Conservation (phyloP, 1,284 basidiomycete species). For the Ganoderma lingzhi region DNA sequence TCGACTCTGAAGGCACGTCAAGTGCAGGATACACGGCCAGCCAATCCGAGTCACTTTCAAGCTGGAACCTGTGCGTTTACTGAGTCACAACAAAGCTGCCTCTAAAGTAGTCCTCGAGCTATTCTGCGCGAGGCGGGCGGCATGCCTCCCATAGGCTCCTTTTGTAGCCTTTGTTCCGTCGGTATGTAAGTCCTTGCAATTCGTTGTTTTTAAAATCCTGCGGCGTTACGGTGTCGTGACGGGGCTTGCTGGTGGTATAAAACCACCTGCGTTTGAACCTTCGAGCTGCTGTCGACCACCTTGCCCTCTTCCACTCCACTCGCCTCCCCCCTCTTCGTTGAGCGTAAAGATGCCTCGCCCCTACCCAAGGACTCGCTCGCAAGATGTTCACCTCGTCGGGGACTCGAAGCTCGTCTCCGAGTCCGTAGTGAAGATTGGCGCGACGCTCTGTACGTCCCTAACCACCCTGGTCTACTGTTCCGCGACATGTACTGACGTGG, state of each 20-base stretch:
- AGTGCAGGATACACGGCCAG: not conserved
- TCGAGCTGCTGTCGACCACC: not conserved
- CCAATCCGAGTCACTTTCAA: not conserved
- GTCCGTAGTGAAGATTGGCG: not conserved
- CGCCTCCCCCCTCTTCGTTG: not conserved
- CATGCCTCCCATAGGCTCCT: not conserved
- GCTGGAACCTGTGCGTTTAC: not conserved
- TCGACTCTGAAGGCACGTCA: not conserved
- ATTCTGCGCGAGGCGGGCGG: not conserved
- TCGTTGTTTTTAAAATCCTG: not conserved
- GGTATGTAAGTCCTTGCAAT: not conserved
- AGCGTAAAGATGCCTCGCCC: not conserved
- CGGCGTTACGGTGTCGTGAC: not conserved
- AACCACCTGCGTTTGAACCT: too few relatives aligned
- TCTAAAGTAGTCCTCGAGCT: not conserved
- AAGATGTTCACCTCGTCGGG: not conserved
- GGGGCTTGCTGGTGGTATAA: not conserved
- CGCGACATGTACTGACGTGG: not conserved
- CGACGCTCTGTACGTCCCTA: not conserved
- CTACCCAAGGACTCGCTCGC: not conserved
- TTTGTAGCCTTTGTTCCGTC: not conserved
- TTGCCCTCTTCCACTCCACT: not conserved
- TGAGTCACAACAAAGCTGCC: not conserved
- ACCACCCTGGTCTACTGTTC: not conserved
- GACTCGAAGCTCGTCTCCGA: not conserved